These are phyloP conservation scores for Mortierella sp. DNA, from an alignment of 371 early-diverging fungal genomes.

Conservation along the genomic window DNA sequence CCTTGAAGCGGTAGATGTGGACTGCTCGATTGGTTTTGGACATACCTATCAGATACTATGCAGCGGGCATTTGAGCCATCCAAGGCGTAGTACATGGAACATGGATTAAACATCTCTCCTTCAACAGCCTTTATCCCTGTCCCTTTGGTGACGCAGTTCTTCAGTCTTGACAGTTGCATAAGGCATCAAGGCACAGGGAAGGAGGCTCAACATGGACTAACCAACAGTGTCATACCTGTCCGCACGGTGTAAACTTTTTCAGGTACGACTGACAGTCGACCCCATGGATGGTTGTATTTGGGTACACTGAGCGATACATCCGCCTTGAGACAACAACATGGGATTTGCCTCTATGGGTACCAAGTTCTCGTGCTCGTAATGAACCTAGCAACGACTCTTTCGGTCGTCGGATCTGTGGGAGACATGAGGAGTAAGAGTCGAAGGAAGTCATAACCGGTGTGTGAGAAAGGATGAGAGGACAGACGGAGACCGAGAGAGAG, in stretches of 20 bases:
- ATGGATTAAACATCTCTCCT: constrained; percentile 29
- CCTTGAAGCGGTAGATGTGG: constrained; percentile 46
- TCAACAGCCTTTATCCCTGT: too few species aligned
- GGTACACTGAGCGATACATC: constrained; percentile 40
- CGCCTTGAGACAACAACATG: constrained; percentile 28
- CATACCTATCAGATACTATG: constrained; percentile 51
- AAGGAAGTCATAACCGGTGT: constrained; percentile 13
- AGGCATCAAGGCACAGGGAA: too few species aligned
- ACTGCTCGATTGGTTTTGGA: constrained; percentile 45
- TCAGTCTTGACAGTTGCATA: too few species aligned
- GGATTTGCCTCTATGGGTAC: constrained; percentile 28
- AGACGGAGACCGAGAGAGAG: background rate
- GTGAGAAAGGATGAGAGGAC: constrained; percentile 4
- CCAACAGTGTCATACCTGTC: constrained; percentile 50
- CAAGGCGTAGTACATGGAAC: too few species aligned
- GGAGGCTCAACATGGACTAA: too few species aligned
- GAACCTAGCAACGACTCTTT: constrained; percentile 28
- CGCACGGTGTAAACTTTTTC: constrained; percentile 49
- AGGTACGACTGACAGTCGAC: constrained; percentile 46
- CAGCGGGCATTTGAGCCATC: too few species aligned
- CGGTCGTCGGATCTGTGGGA: constrained; percentile 28
- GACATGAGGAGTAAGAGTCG: constrained; percentile 6
- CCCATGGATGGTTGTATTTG: constrained; percentile 44
- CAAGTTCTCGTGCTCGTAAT: constrained; percentile 33
- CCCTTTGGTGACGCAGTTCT: too few species aligned